Evolutionary conservation across 805 yeast genomes (phyloP), one percentile per base, ranked within the genome.

Genomic region (Blastobotrys muscicola): DNA sequence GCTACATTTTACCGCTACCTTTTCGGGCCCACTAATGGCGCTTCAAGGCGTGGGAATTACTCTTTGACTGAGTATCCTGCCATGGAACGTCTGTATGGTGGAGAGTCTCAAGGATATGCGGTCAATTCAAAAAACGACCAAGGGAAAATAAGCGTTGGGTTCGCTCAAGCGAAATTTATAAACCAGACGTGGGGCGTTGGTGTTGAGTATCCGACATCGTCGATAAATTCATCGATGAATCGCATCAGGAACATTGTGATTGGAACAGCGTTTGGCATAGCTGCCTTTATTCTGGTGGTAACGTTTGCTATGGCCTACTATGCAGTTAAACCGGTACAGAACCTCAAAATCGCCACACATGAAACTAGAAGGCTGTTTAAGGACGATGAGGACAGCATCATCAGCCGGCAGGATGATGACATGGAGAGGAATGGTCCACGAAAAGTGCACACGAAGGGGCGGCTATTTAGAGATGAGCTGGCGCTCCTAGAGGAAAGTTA

Each of bases 401-500:
- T n/a, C n/a, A 33, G 10, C 15, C 13, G 10, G 6, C 34, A 7
- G 6, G 34, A 12, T 7, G 11, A 13, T 3, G 23, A 11, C 23
- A 4, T 10, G 4, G 26, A 20, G 6, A 20, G 26, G 6, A 41
- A 34, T 16, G 51, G 46, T 8, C 51, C 53, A 3, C 44, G 38
- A 33, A 48, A 48, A 32, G 51, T 48, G 8, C 41, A 20, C 26
- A 20, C 26, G 6, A 20, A 20, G 6, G 26, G 26, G 6, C 8
- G 38, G 8, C 8, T 41, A 9, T 29, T 35, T 12, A 69, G 75
- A 40, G 96, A 87, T 66, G 97, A 87, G 61, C 69, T 87, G 36
- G 79, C 87, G 0, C 94, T 85, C 53, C 67, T 87, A 36, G 79
- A 94, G 0, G 94, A 83, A 36, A 89, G 95, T 0, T 87, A 85